Conservation (phyloP, 140 eudicot genomes). For the Stevia rebaudiana region DNA sequence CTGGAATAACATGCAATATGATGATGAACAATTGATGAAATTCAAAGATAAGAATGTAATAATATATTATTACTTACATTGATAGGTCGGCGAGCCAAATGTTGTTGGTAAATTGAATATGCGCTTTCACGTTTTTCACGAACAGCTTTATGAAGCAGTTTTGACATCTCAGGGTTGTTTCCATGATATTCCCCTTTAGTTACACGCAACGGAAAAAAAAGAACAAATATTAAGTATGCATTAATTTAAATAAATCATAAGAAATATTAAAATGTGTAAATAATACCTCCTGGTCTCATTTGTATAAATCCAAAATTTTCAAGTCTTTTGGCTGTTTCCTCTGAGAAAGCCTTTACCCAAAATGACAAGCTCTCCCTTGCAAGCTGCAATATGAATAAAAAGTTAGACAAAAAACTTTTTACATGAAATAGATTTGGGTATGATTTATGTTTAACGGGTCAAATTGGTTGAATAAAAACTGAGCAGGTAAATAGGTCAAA, state of each 20-base stretch:
- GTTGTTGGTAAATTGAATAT: slow-evolving; percentile 89
- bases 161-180: slow-evolving; percentile 99
- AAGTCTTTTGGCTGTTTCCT: slow-evolving; percentile 95
- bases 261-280: slow-evolving; percentile 5
- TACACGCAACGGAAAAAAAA: slow-evolving; percentile 10
- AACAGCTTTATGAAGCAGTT: slow-evolving; percentile 96
- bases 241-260: neutral
- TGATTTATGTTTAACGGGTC: neutral
- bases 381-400: slow-evolving; percentile 41
- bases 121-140: slow-evolving; percentile 95
- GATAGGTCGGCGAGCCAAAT: slow-evolving; percentile 91
- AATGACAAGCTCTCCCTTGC: slow-evolving; percentile 92
- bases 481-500: neutral
- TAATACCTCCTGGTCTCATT: slow-evolving; percentile 94
- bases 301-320: slow-evolving; percentile 98
- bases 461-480: neutral
- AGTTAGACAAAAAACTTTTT: neutral
- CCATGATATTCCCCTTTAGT: slow-evolving; percentile 89
- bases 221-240: neutral
- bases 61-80: slow-evolving; percentile 60
- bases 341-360: slow-evolving; percentile 99
- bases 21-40: neutral
- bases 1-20: no score
- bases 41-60: neutral
- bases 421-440: neutral